Evolutionary conservation across 116 monocot genomes (phyloP).

Genomic region (Papilionanthe hybrid): DNA sequence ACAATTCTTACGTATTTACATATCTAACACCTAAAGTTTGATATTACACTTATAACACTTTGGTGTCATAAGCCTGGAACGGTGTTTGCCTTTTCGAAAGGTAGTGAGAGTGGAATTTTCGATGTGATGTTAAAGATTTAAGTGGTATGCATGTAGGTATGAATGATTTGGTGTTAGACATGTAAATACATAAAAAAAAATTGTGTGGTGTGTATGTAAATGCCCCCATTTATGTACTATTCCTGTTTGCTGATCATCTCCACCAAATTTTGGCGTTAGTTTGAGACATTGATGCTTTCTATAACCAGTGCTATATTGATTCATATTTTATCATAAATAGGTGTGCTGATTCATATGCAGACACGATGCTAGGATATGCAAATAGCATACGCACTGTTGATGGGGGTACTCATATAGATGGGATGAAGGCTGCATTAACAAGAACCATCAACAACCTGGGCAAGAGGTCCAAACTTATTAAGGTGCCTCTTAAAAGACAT

Average conservation of each 20-base stretch:
- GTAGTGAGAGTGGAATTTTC: too few relatives aligned
- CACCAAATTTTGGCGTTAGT: background rate
- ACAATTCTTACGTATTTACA: too few relatives aligned
- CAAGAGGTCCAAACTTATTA: slow-evolving; percentile 81
- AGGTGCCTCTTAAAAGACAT: slow-evolving; percentile 33
- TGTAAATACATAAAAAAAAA: too few relatives aligned
- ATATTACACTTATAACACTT: too few relatives aligned
- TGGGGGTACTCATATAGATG: slow-evolving; percentile 98
- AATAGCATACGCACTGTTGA: slow-evolving; percentile 96
- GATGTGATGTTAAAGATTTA: too few relatives aligned
- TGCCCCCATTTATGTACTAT: background rate
- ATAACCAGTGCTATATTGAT: background rate
- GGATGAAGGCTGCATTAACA: slow-evolving; percentile 88
- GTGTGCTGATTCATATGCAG: slow-evolving; percentile 91
- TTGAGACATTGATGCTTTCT: background rate
- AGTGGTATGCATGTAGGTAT: too few relatives aligned
- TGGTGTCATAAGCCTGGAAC: too few relatives aligned
- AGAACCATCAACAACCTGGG: slow-evolving; percentile 86
- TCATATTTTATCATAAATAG: slow-evolving; percentile 33
- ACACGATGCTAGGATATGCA: slow-evolving; percentile 95
- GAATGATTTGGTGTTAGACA: too few relatives aligned
- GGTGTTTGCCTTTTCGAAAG: too few relatives aligned
- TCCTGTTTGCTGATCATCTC: background rate
- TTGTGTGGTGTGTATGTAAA: too few relatives aligned
- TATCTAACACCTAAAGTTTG: too few relatives aligned